Conservation (phyloP, 441 rosid genomes). For the Croton laevigatus region DNA sequence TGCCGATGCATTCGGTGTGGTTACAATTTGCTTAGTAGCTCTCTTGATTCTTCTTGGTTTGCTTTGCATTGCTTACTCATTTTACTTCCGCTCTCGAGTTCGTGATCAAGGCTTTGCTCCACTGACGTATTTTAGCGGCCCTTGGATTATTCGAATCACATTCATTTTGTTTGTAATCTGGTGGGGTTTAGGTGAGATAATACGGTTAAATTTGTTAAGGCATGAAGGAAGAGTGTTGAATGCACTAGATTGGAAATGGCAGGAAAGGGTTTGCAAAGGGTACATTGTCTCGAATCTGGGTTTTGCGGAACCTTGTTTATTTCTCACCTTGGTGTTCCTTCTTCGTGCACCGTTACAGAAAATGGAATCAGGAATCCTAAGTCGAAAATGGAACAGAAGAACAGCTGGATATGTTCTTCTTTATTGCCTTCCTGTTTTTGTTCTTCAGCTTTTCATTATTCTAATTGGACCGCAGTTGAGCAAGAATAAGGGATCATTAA, state of each 20-base stretch:
- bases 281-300: constrained; percentile 92
- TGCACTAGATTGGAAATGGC: constrained; percentile 69
- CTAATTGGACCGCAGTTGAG: constrained; percentile 57
- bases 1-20: constrained; percentile 98
- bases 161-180: constrained; percentile 70
- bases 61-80: constrained; percentile 72
- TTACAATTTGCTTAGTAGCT: constrained; percentile 83
- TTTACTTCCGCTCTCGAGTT: constrained; percentile 70
- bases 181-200: constrained; percentile 89
- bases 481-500: constrained; percentile 47
- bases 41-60: constrained; percentile 66
- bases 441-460: constrained; percentile 73
- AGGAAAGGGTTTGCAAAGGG: constrained; percentile 81
- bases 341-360: constrained; percentile 88
- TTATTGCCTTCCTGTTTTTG: constrained; percentile 71
- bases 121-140: constrained; percentile 77
- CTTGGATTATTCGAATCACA: constrained; percentile 84
- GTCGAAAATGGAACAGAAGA: constrained; percentile 72
- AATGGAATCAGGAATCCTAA: constrained; percentile 65
- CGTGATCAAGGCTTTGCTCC: constrained; percentile 46
- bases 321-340: constrained; percentile 79
- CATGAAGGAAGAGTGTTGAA: constrained; percentile 51
- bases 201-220: constrained; percentile 70
- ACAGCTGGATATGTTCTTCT: constrained; percentile 64
- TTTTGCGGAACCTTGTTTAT: constrained; percentile 95